Percentiles rank a stretch among this genome's conserved stretches.
These are phyloP conservation scores for Syzygium oleosum DNA, from an alignment of 345 rosid species.

Conservation along the genomic window DNA sequence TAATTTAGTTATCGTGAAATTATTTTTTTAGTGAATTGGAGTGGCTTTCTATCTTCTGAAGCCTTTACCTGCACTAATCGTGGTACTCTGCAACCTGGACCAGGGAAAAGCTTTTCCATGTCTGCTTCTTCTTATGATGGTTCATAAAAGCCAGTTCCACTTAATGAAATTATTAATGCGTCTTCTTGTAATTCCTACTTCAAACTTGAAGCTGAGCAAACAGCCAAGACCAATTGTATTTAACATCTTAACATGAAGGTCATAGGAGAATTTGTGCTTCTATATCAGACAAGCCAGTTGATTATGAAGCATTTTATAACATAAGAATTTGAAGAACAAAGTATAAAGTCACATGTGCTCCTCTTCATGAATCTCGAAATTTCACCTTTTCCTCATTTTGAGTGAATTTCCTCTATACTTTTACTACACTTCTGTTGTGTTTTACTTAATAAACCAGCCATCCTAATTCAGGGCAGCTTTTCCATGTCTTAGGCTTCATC, in stretches of 20 bases:
- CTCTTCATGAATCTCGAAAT: background rate
- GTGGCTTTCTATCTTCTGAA: background rate
- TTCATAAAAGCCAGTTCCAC: background rate
- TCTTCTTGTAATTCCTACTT: background rate
- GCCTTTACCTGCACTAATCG: background rate
- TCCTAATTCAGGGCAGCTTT: background rate
- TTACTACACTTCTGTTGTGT: background rate
- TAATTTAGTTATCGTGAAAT: background rate
- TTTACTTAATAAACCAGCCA: background rate
- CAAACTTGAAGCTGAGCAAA: background rate
- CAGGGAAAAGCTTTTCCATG: background rate
- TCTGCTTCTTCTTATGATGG: background rate
- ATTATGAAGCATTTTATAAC: background rate
- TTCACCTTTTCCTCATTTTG: background rate
- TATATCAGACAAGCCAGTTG: background rate
- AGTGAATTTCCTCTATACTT: background rate
- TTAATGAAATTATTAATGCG: background rate
- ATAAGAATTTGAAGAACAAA: background rate
- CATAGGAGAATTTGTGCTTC: background rate
- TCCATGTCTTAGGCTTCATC: constrained; percentile 15
- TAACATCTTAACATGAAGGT: background rate
- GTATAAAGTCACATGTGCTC: background rate
- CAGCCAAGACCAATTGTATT: background rate
- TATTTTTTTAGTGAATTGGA: background rate
- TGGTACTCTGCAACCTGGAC: background rate